Evolutionary conservation across 2,329 filamentous ascomycete species (phyloP), one percentile per base, ranked within the genome.

Genomic region (Keithomyces neogunnii): DNA sequence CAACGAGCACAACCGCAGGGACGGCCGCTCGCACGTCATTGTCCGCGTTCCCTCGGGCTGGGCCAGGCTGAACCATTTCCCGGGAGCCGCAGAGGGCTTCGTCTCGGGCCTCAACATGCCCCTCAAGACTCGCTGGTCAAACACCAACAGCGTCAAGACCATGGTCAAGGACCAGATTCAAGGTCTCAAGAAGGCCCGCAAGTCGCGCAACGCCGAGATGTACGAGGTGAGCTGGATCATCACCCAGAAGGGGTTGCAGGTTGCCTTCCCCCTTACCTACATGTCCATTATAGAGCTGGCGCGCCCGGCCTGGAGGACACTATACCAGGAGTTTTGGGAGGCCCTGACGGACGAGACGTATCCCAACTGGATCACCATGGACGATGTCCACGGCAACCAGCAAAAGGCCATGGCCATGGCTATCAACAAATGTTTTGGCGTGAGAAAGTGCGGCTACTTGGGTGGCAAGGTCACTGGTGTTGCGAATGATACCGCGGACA

Each of bases 351-450:
- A 55, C 38, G 8, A 53, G 8, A 46, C 48, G 8, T 68, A 66
- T 45, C 65, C 66, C 7, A 68, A 65, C 51, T 68, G 65, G 65
- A 50, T 69, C 33, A 56, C 60, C 26, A 53, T 66, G 45, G 64
- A 68, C 38, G 53, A 52, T 11, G 56, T 67, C 13, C 57, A 62
- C 4, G 57, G 55, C 1, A 54, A 53, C 26, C 58, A 58, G 55
- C 53, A 56, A 29, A 63, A 60, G 57, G 50, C 49, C 19, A 51
- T 66, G 30, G 59, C 51, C 29, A 60, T 63, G 55, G 54, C 56
- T 6, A 55, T 67, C 51, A 69, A 68, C 36, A 54, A 59, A 36
- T 69, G 66, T 47, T 48, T 67, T 2, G 63, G 56, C 3, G 60
- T 58, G 5, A 53, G 57, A 46, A 51, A 49, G 48, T 66, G 63